Evolutionary conservation across 768 basidiomycete species (phyloP), one percentile per base, ranked within the genome.

Genomic region (Pleurotus giganteus): DNA sequence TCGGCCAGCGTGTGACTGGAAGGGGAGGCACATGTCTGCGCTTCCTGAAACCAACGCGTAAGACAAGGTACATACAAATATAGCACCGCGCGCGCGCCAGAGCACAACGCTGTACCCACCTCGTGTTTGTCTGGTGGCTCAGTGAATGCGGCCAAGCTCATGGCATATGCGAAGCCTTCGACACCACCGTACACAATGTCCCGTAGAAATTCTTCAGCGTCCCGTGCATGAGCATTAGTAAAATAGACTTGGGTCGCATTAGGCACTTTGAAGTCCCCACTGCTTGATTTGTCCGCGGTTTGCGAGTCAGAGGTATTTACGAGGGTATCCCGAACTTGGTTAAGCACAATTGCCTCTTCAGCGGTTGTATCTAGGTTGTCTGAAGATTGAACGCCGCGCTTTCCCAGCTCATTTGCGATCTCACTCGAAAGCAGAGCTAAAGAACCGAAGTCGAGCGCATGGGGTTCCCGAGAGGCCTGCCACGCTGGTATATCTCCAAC

Each of bases 161-260:
- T 75, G 50, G 86, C 78, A 65, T 91, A 91, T 4, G 89, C 89
- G 24, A 84, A 68, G 1, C 90, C 89, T 54, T 89, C 88, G 0
- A 83, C 75, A 43, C 90, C 89, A 0, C 90, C 89, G 63, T 91
- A 91, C 0, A 91, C 88, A n/a, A 89, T 64, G 63, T 90, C 86
- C 17, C 79, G 70, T 15, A 91, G 43, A 61, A 86, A 89, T n/a
- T 75, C 77, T 68, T 89, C 85, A 1, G 80, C 87, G 21, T 78
- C 75, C n/a, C 66, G 66, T 11, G 79, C 82, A 4, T 74, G 71
- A 46, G 71, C 71, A 11, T 71, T 65, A 21, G 71, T 76, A 79
- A 82, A 88, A 57, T 83, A 84, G 4, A 66, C 70, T 2, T 64
- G 50, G 4, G 60, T 34, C 24, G 62, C 52, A 24, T 60, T 26